Evolutionary conservation across 495 filamentous ascomycete species (phyloP).

Genomic region (Lepraria neglecta): DNA sequence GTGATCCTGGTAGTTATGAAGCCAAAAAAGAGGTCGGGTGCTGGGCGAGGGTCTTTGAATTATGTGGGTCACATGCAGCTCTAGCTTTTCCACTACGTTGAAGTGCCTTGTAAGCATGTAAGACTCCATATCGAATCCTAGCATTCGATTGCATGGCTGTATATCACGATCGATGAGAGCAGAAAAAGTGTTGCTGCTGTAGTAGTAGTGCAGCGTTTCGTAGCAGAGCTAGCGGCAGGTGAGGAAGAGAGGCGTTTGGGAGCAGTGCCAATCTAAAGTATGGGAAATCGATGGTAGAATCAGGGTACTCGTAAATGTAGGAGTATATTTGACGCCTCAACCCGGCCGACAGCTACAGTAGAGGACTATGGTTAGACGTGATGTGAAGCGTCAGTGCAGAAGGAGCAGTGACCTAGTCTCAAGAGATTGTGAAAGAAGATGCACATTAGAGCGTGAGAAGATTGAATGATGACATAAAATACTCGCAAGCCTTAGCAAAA

Average conservation of each 20-base stretch:
- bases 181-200: constrained; percentile 5
- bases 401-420: not conserved
- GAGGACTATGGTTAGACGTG: not conserved
- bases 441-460: too few relatives aligned
- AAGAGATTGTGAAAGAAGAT: not conserved
- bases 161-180: not conserved
- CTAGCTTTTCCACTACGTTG: not conserved
- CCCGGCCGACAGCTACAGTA: not conserved
- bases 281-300: not conserved
- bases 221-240: constrained; percentile 6
- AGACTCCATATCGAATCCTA: not conserved
- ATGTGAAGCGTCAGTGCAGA: not conserved
- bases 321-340: constrained; percentile 10
- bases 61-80: not conserved
- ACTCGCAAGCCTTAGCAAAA: too few relatives aligned
- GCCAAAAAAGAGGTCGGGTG: too few relatives aligned
- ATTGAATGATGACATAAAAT: too few relatives aligned
- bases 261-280: not conserved
- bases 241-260: not conserved
- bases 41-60: too few relatives aligned
- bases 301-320: not conserved
- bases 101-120: not conserved
- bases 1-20: not conserved
- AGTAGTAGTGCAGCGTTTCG: constrained; percentile 1
- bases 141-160: not conserved